Evolutionary conservation across 2,329 filamentous ascomycete genomes (phyloP).

Genomic region (Sclerotinia trifoliorum): DNA sequence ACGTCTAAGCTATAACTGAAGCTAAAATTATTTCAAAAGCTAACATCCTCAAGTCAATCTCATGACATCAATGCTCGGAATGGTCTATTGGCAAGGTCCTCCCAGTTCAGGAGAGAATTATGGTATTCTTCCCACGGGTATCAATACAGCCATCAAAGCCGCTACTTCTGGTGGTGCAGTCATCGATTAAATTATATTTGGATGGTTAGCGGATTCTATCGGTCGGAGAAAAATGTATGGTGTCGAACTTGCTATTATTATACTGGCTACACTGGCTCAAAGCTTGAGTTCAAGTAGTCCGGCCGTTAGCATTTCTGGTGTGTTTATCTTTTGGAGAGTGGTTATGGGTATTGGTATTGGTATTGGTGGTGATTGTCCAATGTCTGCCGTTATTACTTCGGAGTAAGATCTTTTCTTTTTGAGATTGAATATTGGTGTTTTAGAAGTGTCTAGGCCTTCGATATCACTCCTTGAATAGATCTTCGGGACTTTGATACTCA

Average conservation of each 20-base stretch:
- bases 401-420: conserved; percentile 49
- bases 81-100: conserved; percentile 68
- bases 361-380: conserved; percentile 79
- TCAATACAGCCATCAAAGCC: conserved; percentile 77
- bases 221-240: conserved; percentile 83
- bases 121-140: conserved; percentile 59
- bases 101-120: conserved; percentile 48
- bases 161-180: conserved; percentile 77
- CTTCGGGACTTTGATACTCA: too few relatives aligned
- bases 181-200: conserved; percentile 74
- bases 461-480: too few relatives aligned
- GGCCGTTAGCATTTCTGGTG: conserved; percentile 57
- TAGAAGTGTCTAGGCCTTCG: neutral
- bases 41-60: conserved; percentile 53
- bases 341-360: conserved; percentile 75
- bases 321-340: conserved; percentile 73
- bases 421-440: neutral
- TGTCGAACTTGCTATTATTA: conserved; percentile 70
- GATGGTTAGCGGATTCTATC: conserved; percentile 71
- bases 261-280: conserved; percentile 67
- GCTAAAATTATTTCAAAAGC: neutral
- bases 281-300: conserved; percentile 60
- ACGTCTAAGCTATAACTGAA: neutral
- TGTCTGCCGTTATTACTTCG: conserved; percentile 70
- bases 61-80: conserved; percentile 67